phyloP scores from a whole-genome alignment of 2,329 filamentous ascomycete genomes.

The Colletotrichum sp. region DNA sequence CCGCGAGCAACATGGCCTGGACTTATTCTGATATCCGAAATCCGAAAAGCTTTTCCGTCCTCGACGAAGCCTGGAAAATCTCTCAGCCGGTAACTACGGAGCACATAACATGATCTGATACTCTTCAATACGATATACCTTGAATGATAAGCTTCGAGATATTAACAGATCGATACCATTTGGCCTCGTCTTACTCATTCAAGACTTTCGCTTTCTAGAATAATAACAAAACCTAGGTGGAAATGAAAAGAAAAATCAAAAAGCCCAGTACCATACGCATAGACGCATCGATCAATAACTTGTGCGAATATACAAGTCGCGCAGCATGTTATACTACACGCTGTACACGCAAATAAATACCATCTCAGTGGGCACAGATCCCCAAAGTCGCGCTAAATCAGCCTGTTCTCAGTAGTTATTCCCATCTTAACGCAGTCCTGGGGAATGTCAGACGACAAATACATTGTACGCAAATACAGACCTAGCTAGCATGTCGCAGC shows the following conservation, averaged over 20 bases:
- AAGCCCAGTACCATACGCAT: no score
- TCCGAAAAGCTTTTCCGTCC: background rate
- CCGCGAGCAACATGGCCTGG: background rate
- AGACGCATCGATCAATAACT: background rate
- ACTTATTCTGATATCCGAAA: background rate
- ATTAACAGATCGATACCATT: no score
- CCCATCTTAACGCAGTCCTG: background rate
- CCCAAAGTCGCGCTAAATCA: background rate
- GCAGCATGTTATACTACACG: background rate
- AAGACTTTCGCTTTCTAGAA: no score
- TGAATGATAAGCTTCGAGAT: no score
- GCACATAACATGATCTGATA: no score
- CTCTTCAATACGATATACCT: no score
- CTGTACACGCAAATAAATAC: background rate
- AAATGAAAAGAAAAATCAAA: no score
- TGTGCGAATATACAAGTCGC: background rate
- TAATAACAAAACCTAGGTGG: no score
- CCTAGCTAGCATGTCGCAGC: background rate
- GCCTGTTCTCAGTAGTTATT: background rate
- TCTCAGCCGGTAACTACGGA: background rate
- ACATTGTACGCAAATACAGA: background rate
- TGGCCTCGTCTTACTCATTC: no score
- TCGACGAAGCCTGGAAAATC: background rate
- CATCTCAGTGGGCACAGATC: background rate
- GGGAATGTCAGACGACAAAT: background rate